These are phyloP conservation scores for Nidularia pulvinata DNA, from an alignment of 768 basidiomycete species.

Conservation along the genomic window DNA sequence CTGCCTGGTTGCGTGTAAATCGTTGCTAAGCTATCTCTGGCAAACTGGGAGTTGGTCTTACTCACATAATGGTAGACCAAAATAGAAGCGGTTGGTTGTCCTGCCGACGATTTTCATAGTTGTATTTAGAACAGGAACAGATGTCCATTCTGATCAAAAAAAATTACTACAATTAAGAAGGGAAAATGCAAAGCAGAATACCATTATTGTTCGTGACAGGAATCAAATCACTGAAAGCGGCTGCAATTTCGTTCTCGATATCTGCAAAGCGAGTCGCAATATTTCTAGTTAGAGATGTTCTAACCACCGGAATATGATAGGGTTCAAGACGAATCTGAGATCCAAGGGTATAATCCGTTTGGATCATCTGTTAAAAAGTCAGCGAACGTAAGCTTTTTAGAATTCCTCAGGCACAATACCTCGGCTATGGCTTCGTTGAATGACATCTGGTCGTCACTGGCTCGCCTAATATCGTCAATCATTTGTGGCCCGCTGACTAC, in stretches of 20 bases:
- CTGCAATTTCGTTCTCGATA: not conserved
- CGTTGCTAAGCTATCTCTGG: not conserved
- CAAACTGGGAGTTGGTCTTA: not conserved
- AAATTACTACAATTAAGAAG: not conserved
- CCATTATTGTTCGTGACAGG: not conserved
- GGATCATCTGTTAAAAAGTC: not conserved
- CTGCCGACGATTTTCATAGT: conserved; percentile 32
- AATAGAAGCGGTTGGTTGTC: conserved; percentile 37
- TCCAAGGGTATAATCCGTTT: not conserved
- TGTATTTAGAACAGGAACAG: conserved; percentile 16
- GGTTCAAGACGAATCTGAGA: not conserved
- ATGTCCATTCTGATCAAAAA: conserved; percentile 32
- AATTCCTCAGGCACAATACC: not conserved
- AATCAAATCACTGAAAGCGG: not conserved
- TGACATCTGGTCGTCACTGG: conserved; percentile 4
- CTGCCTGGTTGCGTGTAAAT: not conserved
- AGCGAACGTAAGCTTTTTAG: not conserved
- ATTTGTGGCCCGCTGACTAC: conserved; percentile 2
- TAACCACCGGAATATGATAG: not conserved
- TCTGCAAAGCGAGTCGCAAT: not conserved
- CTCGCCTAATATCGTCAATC: conserved; percentile 6
- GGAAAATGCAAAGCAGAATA: not conserved
- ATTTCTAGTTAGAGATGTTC: not conserved
- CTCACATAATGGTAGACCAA: conserved; percentile 42
- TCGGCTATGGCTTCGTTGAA: conserved; percentile 2